These are phyloP conservation scores for Colletotrichum neosansevieriae DNA, from an alignment of 2,329 filamentous ascomycete genomes.

Conservation along the genomic window DNA sequence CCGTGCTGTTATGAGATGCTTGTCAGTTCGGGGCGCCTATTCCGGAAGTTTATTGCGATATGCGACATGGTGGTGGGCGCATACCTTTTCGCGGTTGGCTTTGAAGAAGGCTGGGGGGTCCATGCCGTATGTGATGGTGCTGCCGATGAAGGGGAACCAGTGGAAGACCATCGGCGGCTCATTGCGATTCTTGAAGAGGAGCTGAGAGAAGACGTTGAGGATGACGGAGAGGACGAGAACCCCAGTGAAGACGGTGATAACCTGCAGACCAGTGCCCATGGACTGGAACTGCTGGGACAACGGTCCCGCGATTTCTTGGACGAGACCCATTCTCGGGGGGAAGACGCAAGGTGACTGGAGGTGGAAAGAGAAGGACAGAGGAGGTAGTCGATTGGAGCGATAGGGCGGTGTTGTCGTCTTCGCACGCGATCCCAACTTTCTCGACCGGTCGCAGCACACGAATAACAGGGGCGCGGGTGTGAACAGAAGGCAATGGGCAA, in stretches of 20 bases:
- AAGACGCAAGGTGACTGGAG: slow-evolving; percentile 19
- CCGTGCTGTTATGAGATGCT: slow-evolving; percentile 71
- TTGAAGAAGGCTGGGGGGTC: slow-evolving; percentile 91
- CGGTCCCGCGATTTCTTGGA: slow-evolving; percentile 65
- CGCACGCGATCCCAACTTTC: slow-evolving; percentile 6
- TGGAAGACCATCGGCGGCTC: slow-evolving; percentile 86
- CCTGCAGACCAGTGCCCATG: slow-evolving; percentile 61
- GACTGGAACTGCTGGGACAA: slow-evolving; percentile 62
- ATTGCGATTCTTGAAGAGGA: slow-evolving; percentile 84
- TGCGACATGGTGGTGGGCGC: slow-evolving; percentile 41
- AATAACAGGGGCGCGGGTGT: slow-evolving; percentile 22
- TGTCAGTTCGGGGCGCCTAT: slow-evolving; percentile 18
- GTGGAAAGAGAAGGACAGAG: slow-evolving; percentile 8
- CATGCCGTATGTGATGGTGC: slow-evolving; percentile 94
- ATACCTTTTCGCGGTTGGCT: slow-evolving; percentile 80
- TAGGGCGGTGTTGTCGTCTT: slow-evolving; percentile 8
- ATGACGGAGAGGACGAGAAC: slow-evolving; percentile 70
- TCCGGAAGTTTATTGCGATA: slow-evolving; percentile 7
- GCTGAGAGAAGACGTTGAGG: slow-evolving; percentile 83
- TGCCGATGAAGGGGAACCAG: slow-evolving; percentile 86
- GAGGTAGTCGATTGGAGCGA: slow-evolving; percentile 17
- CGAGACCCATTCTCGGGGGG: slow-evolving; percentile 63
- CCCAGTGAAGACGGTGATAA: slow-evolving; percentile 56
- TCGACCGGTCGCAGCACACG: slow-evolving; percentile 15
- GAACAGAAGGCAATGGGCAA: slow-evolving; percentile 9